Evolutionary conservation across 495 filamentous ascomycete species (phyloP), one percentile per base, ranked within the genome.

Genomic region (Trichoderma reesei): DNA sequence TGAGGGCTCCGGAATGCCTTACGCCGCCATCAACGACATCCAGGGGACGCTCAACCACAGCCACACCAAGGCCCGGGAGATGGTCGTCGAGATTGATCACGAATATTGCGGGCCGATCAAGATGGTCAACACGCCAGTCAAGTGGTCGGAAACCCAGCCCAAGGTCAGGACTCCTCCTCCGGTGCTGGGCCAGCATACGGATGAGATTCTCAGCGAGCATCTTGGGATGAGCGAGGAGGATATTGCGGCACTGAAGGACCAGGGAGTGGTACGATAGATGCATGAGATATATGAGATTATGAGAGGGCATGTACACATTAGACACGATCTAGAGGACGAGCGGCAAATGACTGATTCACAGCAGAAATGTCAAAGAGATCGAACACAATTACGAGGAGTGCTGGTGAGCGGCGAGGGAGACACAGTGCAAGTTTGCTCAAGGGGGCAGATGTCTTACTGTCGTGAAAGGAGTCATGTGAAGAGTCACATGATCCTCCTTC

Each of bases 1-100:
- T 37, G 90, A 97, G 68, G 90, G 89, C 33, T 89, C 87, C 65
- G 94, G 94, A 20, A 86, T 98, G 86, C 94, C 94, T 10, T 98
- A 98, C 76, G 90, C 93, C 5, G 90, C 95, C 0, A 87, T 98
- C 62, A 98, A 98, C 70, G 93, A 98, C 70, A 85, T 98, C 11
- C 86, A 93, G 72, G 81, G 78, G 7, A 90, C 93, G 3, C 76
- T 98, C 42, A 86, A 88, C 51, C 93, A 98, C 74, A 81, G 87
- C 60, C 95, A 98, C 71, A 92, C 93, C 3, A 79, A 82, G 61
- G 93, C 93, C 34, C 80, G 94, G 63, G 80, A 85, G 48, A 98
- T 98, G 94, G 87, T 98, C 5, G 82, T 86, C 5, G 90, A 94
- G 68, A 78, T 97, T 31, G 85, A 96, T 1, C 94, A 98, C 71